A percentile compares a stretch with the other conserved stretches of the same genome.
Evolutionary conservation across 2,329 filamentous ascomycete species (phyloP).

Genomic region (Neofusicoccum kwambonambiense): DNA sequence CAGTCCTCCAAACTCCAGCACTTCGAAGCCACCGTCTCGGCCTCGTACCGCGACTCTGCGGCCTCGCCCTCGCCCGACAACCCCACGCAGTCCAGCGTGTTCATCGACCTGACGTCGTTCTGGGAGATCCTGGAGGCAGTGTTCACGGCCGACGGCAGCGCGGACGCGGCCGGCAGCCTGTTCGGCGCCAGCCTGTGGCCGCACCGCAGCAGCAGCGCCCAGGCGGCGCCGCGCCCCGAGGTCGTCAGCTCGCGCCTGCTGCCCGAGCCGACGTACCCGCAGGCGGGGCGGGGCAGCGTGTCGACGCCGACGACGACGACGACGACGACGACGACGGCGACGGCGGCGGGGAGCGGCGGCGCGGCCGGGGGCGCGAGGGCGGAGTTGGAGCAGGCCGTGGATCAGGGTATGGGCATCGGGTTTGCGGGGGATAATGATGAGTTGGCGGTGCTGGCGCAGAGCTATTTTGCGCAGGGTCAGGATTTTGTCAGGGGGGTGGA

Average conservation of each 20-base stretch:
- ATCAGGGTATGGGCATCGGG: constrained; percentile 21
- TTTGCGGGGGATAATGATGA: constrained; percentile 40
- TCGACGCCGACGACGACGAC: constrained; percentile 17
- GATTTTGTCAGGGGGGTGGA: constrained; percentile 42
- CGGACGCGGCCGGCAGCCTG: constrained; percentile 27
- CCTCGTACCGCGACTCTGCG: constrained; percentile 37
- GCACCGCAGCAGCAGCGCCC: constrained; percentile 25
- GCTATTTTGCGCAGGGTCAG: constrained; percentile 49
- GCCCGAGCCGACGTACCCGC: constrained; percentile 12
- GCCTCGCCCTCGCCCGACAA: constrained; percentile 18
- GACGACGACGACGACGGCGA: constrained; percentile 19
- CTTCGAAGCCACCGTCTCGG: constrained; percentile 46
- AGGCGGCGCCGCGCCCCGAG: constrained; percentile 37
- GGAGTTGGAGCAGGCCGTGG: not conserved
- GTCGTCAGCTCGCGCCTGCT: constrained; percentile 1
- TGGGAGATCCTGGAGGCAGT: constrained; percentile 52
- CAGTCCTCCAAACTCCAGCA: constrained; percentile 42
- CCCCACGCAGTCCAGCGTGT: constrained; percentile 21
- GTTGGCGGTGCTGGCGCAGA: constrained; percentile 48
- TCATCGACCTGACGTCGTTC: constrained; percentile 49
- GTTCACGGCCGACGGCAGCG: constrained; percentile 36
- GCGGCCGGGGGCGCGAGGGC: too few relatives aligned
- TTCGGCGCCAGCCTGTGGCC: constrained; percentile 43
- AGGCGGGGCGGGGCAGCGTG: not conserved
- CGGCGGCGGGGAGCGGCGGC: not conserved